These are phyloP conservation scores for Pachyrhizus erosus DNA, from an alignment of 306 rosid species.

Conservation along the genomic window DNA sequence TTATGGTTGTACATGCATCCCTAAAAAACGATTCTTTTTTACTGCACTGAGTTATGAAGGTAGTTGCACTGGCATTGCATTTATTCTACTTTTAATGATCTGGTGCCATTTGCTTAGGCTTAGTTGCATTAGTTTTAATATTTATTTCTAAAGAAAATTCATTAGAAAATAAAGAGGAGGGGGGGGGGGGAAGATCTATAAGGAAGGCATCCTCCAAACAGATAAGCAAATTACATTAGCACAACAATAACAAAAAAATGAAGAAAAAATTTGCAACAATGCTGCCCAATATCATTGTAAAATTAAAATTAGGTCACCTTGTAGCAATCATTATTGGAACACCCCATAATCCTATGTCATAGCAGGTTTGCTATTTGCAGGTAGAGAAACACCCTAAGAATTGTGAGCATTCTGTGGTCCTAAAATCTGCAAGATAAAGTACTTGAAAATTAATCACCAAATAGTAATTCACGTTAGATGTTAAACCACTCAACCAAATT, in stretches of 20 bases:
- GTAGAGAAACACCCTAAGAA: not conserved
- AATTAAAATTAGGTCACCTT: not conserved
- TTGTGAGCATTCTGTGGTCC: not conserved
- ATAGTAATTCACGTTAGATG: not conserved
- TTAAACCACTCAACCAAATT: not conserved
- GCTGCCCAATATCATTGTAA: not conserved
- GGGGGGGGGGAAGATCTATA: not conserved
- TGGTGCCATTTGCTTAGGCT: not conserved
- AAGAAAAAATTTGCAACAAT: not conserved
- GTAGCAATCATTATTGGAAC: not conserved
- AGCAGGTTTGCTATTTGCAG: not conserved
- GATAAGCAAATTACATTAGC: not conserved
- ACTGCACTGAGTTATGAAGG: not conserved
- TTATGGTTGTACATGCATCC: not conserved
- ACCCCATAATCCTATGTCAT: not conserved
- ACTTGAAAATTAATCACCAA: not conserved
- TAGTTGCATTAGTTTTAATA: not conserved
- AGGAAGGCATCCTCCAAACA: constrained; percentile 1
- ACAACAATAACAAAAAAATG: not conserved
- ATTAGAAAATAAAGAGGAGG: not conserved
- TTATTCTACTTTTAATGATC: not conserved
- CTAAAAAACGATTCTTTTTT: not conserved
- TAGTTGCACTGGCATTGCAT: not conserved
- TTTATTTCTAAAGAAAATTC: not conserved
- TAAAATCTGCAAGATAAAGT: not conserved